Conservation (phyloP, 2,329 filamentous ascomycete species). For the Hawksworthiomyces lignivorus region DNA sequence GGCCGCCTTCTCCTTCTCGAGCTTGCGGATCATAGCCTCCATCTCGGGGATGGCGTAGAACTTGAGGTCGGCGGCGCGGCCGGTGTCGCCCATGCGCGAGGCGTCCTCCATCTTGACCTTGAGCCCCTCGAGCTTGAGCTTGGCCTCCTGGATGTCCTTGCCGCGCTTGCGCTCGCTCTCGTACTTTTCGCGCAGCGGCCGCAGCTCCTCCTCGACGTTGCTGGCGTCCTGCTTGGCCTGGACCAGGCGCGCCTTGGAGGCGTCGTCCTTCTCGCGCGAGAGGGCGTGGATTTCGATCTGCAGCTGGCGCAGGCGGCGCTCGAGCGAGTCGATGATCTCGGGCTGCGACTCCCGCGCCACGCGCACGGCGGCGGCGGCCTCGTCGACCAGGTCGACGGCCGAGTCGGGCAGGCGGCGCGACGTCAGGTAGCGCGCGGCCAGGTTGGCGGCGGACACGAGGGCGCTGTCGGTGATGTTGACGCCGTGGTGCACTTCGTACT, state of each 20-base stretch:
- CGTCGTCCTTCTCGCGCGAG: slow-evolving; percentile 88
- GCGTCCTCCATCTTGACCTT: slow-evolving; percentile 90
- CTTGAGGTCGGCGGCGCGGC: slow-evolving; percentile 84
- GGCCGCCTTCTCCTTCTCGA: slow-evolving; percentile 72
- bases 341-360: slow-evolving; percentile 95
- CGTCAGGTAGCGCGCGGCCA: slow-evolving; percentile 90
- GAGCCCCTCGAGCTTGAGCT: slow-evolving; percentile 86
- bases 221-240: slow-evolving; percentile 84
- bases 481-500: slow-evolving; percentile 96
- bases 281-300: slow-evolving; percentile 97
- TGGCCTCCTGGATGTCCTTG: slow-evolving; percentile 87
- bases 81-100: slow-evolving; percentile 76
- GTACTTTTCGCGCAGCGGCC: slow-evolving; percentile 90
- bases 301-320: slow-evolving; percentile 81
- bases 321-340: slow-evolving; percentile 88
- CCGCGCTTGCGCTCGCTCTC: slow-evolving; percentile 86
- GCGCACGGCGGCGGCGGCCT: slow-evolving; percentile 91
- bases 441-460: slow-evolving; percentile 81
- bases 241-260: slow-evolving; percentile 73
- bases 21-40: slow-evolving; percentile 65
- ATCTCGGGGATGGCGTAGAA: slow-evolving; percentile 98
- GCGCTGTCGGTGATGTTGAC: slow-evolving; percentile 93
- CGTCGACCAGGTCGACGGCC: slow-evolving; percentile 91
- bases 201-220: slow-evolving; percentile 88
- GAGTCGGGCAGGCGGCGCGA: slow-evolving; percentile 87